These are phyloP conservation scores for Hemisphaericaspora nanyangensis DNA, from an alignment of 805 yeast genomes.

Conservation along the genomic window DNA sequence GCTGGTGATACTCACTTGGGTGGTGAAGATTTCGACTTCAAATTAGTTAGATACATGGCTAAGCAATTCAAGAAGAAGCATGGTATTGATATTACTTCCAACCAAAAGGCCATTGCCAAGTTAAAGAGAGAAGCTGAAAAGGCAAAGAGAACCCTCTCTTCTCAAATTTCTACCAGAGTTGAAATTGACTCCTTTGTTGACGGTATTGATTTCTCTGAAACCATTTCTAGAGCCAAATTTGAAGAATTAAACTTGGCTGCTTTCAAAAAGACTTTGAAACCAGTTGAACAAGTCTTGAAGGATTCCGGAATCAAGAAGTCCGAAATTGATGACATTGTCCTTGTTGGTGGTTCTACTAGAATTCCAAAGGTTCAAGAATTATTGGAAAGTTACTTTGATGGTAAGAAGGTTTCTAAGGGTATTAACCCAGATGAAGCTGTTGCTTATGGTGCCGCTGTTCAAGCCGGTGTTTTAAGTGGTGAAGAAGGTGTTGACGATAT, in stretches of 20 bases:
- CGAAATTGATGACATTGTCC: slow-evolving; percentile 44
- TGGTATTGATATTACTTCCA: slow-evolving; percentile 37
- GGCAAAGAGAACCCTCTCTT: slow-evolving; percentile 46
- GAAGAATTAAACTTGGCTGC: slow-evolving; percentile 45
- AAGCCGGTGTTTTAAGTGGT: slow-evolving; percentile 98
- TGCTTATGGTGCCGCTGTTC: slow-evolving; percentile 84
- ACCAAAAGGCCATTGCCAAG: slow-evolving; percentile 42
- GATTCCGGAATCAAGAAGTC: slow-evolving; percentile 45
- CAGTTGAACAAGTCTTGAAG: slow-evolving; percentile 44
- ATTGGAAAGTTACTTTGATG: slow-evolving; percentile 52
- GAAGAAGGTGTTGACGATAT: slow-evolving; percentile 94
- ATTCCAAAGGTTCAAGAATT: slow-evolving; percentile 48
- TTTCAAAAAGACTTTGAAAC: slow-evolving; percentile 44
- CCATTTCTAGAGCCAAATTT: slow-evolving; percentile 45
- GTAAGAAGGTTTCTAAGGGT: slow-evolving; percentile 47
- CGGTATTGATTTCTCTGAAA: slow-evolving; percentile 46
- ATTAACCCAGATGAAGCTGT: slow-evolving; percentile 50
- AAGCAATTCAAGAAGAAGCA: slow-evolving; percentile 45
- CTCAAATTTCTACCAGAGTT: slow-evolving; percentile 39
- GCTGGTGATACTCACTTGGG: slow-evolving; percentile 51
- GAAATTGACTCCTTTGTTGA: slow-evolving; percentile 48
- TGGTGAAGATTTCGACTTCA: slow-evolving; percentile 48
- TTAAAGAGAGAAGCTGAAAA: slow-evolving; percentile 48
- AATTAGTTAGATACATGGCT: slow-evolving; percentile 40
- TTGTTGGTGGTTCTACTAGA: slow-evolving; percentile 50